Conservation (phyloP, 2,329 filamentous ascomycete genomes). For the Penicillium hesseltinei region DNA sequence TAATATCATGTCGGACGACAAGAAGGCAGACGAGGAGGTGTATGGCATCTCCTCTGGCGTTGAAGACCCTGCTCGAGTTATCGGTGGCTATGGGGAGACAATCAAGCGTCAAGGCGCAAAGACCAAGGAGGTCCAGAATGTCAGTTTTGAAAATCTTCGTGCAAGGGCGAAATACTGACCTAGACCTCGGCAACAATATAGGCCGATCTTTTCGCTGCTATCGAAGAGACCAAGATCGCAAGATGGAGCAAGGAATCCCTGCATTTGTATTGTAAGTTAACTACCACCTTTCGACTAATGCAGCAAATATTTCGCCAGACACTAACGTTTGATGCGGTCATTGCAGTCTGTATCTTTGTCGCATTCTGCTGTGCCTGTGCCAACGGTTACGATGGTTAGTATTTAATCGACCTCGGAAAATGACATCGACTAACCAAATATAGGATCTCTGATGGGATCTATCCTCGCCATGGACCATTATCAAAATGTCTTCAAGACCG, state of each 20-base stretch:
- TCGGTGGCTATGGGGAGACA: slow-evolving; percentile 23
- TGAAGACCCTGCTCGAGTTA: slow-evolving; percentile 16
- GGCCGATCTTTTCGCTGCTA: slow-evolving; percentile 51
- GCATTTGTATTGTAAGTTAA: slow-evolving; percentile 31
- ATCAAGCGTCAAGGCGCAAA: slow-evolving; percentile 33
- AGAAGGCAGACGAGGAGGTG: slow-evolving; percentile 15
- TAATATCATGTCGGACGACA: slow-evolving; percentile 23
- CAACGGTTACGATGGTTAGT: slow-evolving; percentile 33
- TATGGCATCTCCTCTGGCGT: slow-evolving; percentile 21
- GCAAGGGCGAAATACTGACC: not conserved
- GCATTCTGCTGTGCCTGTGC: slow-evolving; percentile 36
- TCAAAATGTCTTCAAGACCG: slow-evolving; percentile 43
- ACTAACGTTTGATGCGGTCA: not conserved
- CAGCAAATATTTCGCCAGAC: slow-evolving; percentile 13
- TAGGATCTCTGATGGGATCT: slow-evolving; percentile 33
- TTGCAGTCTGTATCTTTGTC: slow-evolving; percentile 45
- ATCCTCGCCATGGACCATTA: slow-evolving; percentile 32
- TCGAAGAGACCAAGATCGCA: slow-evolving; percentile 47
- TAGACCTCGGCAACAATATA: slow-evolving; percentile 16
- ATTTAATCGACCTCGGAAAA: not conserved
- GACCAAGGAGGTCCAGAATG: slow-evolving; percentile 46
- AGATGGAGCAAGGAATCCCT: slow-evolving; percentile 31
- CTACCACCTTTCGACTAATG: not conserved
- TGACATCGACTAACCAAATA: not conserved
- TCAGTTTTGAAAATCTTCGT: slow-evolving; percentile 20